Percentiles rank a stretch among this genome's conserved stretches.
Evolutionary conservation across 2,329 filamentous ascomycete species (phyloP).

Genomic region (Paecilomyces formosus): DNA sequence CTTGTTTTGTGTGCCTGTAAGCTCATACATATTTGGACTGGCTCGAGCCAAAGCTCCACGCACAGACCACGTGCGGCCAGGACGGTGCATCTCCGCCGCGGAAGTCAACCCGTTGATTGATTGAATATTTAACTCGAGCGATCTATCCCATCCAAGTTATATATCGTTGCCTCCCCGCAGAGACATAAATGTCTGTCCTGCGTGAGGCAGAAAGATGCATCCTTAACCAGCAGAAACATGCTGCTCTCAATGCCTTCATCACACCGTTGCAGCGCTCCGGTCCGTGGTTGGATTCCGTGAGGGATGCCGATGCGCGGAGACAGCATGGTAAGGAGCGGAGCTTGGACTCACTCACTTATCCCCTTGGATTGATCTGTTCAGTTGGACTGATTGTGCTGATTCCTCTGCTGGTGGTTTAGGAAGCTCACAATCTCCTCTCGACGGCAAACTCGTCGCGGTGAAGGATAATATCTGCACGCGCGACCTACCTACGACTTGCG

Average conservation of each 20-base stretch:
- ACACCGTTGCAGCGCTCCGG: conserved; percentile 26
- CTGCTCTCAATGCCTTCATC: conserved; percentile 34
- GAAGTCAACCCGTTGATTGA: neutral
- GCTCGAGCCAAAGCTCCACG: neutral
- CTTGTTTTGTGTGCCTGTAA: no score
- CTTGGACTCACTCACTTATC: neutral
- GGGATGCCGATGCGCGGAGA: conserved; percentile 28
- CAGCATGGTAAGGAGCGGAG: conserved; percentile 22
- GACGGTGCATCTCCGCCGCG: neutral
- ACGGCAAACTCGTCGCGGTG: conserved; percentile 51
- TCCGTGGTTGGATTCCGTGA: conserved; percentile 28
- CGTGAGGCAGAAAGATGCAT: conserved; percentile 37
- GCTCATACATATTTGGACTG: no score
- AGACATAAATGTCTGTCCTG: conserved; percentile 35
- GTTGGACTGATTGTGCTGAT: conserved; percentile 1
- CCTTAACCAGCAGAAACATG: conserved; percentile 30
- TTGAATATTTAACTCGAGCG: no score
- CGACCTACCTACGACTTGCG: conserved; percentile 70
- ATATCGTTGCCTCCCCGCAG: neutral
- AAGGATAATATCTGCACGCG: conserved; percentile 72
- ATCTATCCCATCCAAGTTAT: neutral
- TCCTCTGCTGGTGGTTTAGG: conserved; percentile 15
- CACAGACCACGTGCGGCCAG: conserved; percentile 10
- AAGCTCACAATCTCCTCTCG: conserved; percentile 26
- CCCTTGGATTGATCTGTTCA: neutral